phyloP scores from a whole-genome alignment of 352 stramenopile species.

The Phytophthora sansomeana region DNA sequence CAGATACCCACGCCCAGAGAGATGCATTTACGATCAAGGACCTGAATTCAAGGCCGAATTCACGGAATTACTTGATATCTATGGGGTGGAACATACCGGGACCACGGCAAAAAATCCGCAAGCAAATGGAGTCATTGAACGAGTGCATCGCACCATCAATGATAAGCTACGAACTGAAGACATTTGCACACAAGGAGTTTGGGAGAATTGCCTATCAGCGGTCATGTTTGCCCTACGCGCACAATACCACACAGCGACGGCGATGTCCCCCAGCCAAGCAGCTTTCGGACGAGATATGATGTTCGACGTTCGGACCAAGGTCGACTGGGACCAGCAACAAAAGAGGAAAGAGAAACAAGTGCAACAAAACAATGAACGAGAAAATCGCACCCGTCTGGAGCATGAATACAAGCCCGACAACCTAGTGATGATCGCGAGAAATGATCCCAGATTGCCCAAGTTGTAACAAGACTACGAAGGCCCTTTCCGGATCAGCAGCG shows the following conservation, averaged over 20 bases:
- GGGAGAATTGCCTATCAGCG: slow-evolving; percentile 13
- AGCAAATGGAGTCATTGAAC: neutral
- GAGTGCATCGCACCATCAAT: neutral
- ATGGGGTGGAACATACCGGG: neutral
- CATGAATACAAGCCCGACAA: no score
- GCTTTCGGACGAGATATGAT: slow-evolving; percentile 17
- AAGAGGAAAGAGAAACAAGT: no score
- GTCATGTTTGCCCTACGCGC: slow-evolving; percentile 2
- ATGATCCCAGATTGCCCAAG: no score
- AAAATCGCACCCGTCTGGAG: no score
- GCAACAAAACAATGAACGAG: no score
- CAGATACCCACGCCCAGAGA: neutral
- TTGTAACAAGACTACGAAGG: no score
- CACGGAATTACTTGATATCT: neutral
- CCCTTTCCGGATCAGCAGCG: no score
- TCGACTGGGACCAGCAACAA: no score
- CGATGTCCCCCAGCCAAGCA: slow-evolving; percentile 2
- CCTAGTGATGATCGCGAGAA: no score
- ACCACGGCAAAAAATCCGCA: neutral
- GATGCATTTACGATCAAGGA: slow-evolving; percentile 4
- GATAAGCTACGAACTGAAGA: neutral
- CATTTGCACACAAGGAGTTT: neutral
- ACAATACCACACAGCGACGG: neutral
- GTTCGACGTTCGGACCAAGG: no score
- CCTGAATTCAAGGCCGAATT: neutral